Percentiles rank a stretch among this genome's conserved stretches.
phyloP scores from a whole-genome alignment of 306 rosid genomes.

The Castanospermum australe region DNA sequence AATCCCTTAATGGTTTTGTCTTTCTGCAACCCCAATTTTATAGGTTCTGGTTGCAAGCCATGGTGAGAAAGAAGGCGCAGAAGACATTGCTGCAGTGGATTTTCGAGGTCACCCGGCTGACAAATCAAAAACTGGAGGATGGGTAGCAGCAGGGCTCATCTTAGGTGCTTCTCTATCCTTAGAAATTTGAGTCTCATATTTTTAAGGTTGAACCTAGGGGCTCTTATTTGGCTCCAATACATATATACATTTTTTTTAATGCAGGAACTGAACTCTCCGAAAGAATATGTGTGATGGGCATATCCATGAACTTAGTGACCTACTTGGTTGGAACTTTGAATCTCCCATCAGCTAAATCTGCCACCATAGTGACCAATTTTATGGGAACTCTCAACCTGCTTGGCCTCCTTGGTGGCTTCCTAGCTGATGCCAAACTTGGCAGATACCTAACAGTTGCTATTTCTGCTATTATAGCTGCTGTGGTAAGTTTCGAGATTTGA shows the following conservation, averaged over 20 bases:
- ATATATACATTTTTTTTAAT: neutral
- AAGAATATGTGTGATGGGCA: conserved; percentile 88
- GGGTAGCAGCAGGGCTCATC: conserved; percentile 92
- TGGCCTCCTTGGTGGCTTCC: conserved; percentile 87
- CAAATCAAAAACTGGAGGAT: conserved; percentile 76
- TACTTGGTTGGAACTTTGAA: conserved; percentile 72
- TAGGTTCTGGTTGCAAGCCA: conserved; percentile 60
- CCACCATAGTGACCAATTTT: conserved; percentile 80
- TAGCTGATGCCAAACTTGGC: conserved; percentile 91
- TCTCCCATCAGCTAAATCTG: conserved; percentile 77
- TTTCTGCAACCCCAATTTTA: neutral
- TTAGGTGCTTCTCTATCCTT: conserved; percentile 54
- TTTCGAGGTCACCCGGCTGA: conserved; percentile 66
- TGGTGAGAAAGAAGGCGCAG: conserved; percentile 45
- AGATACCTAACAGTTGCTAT: conserved; percentile 63
- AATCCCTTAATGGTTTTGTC: neutral
- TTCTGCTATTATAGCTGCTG: conserved; percentile 59
- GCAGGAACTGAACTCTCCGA: conserved; percentile 89
- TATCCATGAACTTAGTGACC: conserved; percentile 87
- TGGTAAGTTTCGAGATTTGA: conserved; percentile 46
- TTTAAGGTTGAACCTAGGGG: neutral
- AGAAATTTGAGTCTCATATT: neutral
- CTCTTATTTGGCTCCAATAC: neutral
- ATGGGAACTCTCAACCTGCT: conserved; percentile 91
- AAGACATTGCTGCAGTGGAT: conserved; percentile 52